Evolutionary conservation across 148 eudicot genomes (phyloP), one percentile per base, ranked within the genome.

Genomic region (Rhododendron simsii): DNA sequence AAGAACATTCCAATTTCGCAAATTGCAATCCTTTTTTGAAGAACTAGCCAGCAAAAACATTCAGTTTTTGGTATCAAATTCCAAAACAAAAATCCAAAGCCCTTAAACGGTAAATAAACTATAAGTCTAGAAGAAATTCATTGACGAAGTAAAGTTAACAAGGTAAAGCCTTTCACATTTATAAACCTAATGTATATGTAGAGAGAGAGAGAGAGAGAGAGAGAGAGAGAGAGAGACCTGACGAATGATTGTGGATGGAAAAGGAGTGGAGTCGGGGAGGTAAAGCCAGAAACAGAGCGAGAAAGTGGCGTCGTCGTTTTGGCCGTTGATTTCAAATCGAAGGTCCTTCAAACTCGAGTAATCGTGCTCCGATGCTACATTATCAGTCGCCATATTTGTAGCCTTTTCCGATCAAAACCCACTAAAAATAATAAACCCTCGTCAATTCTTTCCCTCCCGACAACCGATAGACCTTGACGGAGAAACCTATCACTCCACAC

Each of bases 231-330:
- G 35, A 15, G 50, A 89, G 45, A 95, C 98, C 98, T 93, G 94
- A 21, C 86, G 86, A 80, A 95, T 91, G 83, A 94, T 84, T 15
- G 89, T 88, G 59, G 90, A 90, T 74, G 98, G 94, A 81, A 91
- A 92, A 7, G 92, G 87, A 74, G 91, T 84, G 63, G 92, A 89
- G 84, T 9, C 81, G 33, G 84, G 84, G 14, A 94, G 89, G 87
- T 88, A 94, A 89, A 93, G 90, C 98, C 98, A 95, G 87, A 95
- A 94, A 85, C 95, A 92, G 69, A 95, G 77, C 83, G 86, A 80
- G 35, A 94, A 94, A 83, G 69, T 28, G 59, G 82, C 81, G 26
- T 89, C 61, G 39, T 71, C 39, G 39, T 30, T 30, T 81, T 85
- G 83, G 4, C 75, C 86, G 7, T 85, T 86, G 67, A 94, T 87